phyloP scores from a whole-genome alignment of 2,329 filamentous ascomycete species.

The Podosphaera fusca region DNA sequence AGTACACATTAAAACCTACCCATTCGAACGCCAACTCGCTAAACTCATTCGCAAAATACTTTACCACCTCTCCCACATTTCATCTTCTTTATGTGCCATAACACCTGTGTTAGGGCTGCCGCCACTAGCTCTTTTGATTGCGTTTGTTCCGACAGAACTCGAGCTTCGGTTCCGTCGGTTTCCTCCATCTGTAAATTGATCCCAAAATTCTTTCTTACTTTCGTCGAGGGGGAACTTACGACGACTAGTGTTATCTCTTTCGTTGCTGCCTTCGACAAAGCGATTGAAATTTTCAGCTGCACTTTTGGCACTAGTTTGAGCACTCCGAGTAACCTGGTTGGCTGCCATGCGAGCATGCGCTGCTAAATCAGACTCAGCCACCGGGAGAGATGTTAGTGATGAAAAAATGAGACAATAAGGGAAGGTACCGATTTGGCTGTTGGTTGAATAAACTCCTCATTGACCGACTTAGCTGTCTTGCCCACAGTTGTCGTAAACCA shows the following conservation, averaged over 20 bases:
- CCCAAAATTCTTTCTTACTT: constrained; percentile 75
- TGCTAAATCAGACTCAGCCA: constrained; percentile 60
- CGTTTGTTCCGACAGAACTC: constrained; percentile 13
- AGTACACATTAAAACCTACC: no score
- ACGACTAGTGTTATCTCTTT: constrained; percentile 6
- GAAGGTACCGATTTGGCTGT: constrained; percentile 58
- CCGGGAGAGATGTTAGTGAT: constrained; percentile 22
- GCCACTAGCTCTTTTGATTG: constrained; percentile 13
- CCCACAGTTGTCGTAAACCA: constrained; percentile 79
- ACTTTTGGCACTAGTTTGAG: constrained; percentile 45
- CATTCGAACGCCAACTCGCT: no score
- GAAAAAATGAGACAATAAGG: constrained; percentile 3
- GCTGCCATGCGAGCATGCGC: constrained; percentile 38
- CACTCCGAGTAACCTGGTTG: constrained; percentile 40
- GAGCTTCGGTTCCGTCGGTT: constrained; percentile 2
- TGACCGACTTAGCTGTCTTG: constrained; percentile 78
- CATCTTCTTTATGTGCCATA: constrained; percentile 23
- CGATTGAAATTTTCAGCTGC: constrained; percentile 62
- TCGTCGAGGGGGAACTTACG: constrained; percentile 25
- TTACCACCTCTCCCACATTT: constrained; percentile 34
- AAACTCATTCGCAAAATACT: background rate
- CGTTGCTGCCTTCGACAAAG: constrained; percentile 57
- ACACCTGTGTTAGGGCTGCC: constrained; percentile 2
- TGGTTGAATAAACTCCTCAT: constrained; percentile 79
- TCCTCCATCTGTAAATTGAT: constrained; percentile 47